These are phyloP conservation scores for Cucumis melo DNA, from an alignment of 306 rosid species.

Conservation along the genomic window DNA sequence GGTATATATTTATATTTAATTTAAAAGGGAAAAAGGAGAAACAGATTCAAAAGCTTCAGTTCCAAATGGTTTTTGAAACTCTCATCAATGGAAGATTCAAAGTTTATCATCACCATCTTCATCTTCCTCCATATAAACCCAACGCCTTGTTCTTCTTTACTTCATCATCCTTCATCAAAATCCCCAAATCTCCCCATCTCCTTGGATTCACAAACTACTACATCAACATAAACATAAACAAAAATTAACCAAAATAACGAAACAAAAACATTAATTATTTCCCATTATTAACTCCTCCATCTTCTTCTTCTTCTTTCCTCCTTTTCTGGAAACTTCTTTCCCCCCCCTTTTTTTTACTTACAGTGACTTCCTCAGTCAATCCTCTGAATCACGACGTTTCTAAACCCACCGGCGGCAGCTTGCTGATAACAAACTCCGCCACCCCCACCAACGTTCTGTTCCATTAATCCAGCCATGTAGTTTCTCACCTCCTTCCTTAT, in stretches of 20 bases:
- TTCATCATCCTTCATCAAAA: neutral
- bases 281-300: neutral
- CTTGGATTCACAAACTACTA: neutral
- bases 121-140: neutral
- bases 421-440: constrained; percentile 22
- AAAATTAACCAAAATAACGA: neutral
- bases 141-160: neutral
- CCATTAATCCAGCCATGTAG: constrained; percentile 56
- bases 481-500: constrained; percentile 73
- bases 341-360: neutral
- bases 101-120: too few relatives aligned
- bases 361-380: neutral
- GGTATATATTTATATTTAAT: neutral
- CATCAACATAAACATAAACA: neutral
- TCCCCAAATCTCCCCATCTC: neutral
- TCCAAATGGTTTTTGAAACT: neutral
- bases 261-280: neutral
- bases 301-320: neutral
- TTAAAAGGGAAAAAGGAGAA: neutral
- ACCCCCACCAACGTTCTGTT: constrained; percentile 25
- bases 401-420: neutral
- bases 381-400: neutral
- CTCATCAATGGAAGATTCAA: neutral
- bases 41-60: neutral
- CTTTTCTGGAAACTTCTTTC: neutral